A percentile compares a stretch with the other conserved stretches of the same genome.
Conservation (phyloP, 73 alveolate genomes). For the Paramecium biaurelia region DNA sequence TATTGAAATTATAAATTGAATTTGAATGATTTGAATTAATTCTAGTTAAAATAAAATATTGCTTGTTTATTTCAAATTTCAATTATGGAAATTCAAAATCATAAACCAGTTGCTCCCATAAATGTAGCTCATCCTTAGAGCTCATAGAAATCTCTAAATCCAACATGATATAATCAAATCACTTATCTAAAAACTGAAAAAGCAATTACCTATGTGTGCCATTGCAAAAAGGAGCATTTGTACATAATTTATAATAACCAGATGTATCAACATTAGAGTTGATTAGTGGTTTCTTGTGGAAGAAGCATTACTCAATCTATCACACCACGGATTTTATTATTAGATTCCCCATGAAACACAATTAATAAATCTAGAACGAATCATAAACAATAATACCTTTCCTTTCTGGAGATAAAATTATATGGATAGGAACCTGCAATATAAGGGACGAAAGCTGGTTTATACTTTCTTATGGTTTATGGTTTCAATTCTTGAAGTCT, state of each 20-base stretch:
- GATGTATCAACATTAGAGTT: slow-evolving; percentile 79
- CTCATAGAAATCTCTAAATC: slow-evolving; percentile 86
- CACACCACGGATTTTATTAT: slow-evolving; percentile 81
- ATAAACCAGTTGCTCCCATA: slow-evolving; percentile 79
- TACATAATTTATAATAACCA: slow-evolving; percentile 85
- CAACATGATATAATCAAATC: slow-evolving; percentile 62
- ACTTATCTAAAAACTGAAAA: slow-evolving; percentile 26
- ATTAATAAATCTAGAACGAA: background rate
- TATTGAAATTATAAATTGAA: background rate
- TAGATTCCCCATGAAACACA: slow-evolving; percentile 85
- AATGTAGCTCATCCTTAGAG: slow-evolving; percentile 73
- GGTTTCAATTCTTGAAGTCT: slow-evolving; percentile 57
- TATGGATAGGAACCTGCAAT: slow-evolving; percentile 82
- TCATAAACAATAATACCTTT: slow-evolving; percentile 60
- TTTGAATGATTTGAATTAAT: background rate
- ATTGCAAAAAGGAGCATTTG: slow-evolving; percentile 89
- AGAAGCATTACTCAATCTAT: slow-evolving; percentile 82
- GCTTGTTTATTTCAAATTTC: background rate
- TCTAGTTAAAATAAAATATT: background rate
- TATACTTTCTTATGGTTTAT: slow-evolving; percentile 75
- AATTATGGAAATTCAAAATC: slow-evolving; percentile 50
- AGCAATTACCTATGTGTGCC: slow-evolving; percentile 78
- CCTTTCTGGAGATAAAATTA: slow-evolving; percentile 79
- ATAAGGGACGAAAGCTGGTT: slow-evolving; percentile 86
- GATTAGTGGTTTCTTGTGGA: slow-evolving; percentile 80